Conservation (phyloP, 345 rosid species). For the Camelina hispida region DNA sequence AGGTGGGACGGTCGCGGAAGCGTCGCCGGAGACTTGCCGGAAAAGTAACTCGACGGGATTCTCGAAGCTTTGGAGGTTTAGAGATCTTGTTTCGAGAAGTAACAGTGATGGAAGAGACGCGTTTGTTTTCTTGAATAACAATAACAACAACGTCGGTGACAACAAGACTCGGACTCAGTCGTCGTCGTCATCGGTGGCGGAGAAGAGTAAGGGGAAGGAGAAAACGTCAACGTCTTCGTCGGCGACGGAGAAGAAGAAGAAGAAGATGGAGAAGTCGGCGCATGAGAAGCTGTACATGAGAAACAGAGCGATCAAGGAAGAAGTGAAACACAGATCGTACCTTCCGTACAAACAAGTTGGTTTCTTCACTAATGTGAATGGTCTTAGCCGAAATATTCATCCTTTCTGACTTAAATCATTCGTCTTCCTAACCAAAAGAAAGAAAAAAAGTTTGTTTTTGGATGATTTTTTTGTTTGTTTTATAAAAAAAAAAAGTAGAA, state of each 20-base stretch:
- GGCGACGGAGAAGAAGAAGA: slow-evolving; percentile 19
- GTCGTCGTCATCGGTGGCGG: slow-evolving; percentile 9
- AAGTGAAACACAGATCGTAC: slow-evolving; percentile 62
- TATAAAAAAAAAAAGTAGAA: not conserved
- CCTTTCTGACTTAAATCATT: slow-evolving; percentile 49
- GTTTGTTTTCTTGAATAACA: slow-evolving; percentile 53
- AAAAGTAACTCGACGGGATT: slow-evolving; percentile 71
- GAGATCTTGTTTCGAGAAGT: slow-evolving; percentile 52
- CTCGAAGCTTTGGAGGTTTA: slow-evolving; percentile 58
- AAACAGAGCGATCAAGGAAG: slow-evolving; percentile 55
- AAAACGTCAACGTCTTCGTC: slow-evolving; percentile 24
- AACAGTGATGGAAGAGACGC: slow-evolving; percentile 69
- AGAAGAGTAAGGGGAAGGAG: slow-evolving; percentile 30
- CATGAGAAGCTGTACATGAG: slow-evolving; percentile 61
- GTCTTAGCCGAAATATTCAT: slow-evolving; percentile 71
- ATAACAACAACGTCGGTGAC: not conserved
- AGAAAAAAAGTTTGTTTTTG: not conserved
- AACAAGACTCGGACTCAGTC: not conserved
- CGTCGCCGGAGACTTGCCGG: slow-evolving; percentile 55
- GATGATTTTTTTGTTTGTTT: not conserved
- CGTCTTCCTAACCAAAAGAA: too few relatives aligned
- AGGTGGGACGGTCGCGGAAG: slow-evolving; percentile 48
- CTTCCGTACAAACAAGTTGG: slow-evolving; percentile 76
- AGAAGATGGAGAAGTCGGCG: slow-evolving; percentile 37
- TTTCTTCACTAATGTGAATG: slow-evolving; percentile 66